Conservation (phyloP, 177 flowering plant genomes). For the Vitis hybrid region DNA sequence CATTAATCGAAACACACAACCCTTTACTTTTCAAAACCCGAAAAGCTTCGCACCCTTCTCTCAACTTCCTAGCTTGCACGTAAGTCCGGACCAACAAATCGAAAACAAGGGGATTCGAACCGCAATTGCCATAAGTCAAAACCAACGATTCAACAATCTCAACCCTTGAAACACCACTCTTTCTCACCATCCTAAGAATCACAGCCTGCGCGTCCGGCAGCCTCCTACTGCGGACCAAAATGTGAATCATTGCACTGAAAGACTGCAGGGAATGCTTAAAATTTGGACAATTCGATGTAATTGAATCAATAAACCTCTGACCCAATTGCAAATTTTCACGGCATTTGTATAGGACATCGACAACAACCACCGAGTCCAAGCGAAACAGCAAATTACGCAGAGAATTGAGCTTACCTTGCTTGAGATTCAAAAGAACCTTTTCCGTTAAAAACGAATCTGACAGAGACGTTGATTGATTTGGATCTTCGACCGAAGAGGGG, state of each 20-base stretch:
- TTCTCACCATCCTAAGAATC: slow-evolving; percentile 77
- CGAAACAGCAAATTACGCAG: slow-evolving; percentile 17
- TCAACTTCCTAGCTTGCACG: slow-evolving; percentile 59
- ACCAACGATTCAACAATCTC: slow-evolving; percentile 66
- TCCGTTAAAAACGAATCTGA: slow-evolving; percentile 50
- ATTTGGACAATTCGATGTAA: slow-evolving; percentile 24
- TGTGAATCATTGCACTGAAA: slow-evolving; percentile 65
- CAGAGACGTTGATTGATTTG: slow-evolving; percentile 10
- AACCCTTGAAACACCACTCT: slow-evolving; percentile 60
- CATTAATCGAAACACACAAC: slow-evolving; percentile 60
- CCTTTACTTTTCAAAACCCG: slow-evolving; percentile 47
- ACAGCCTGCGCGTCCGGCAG: slow-evolving; percentile 75
- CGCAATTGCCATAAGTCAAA: slow-evolving; percentile 32
- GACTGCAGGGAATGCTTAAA: slow-evolving; percentile 53
- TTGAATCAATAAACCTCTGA: slow-evolving; percentile 54
- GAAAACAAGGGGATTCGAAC: slow-evolving; percentile 49
- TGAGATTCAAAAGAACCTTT: slow-evolving; percentile 40
- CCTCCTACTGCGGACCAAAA: slow-evolving; percentile 54
- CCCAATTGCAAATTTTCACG: slow-evolving; percentile 43
- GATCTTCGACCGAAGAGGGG: neutral
- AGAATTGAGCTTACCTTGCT: slow-evolving; percentile 34
- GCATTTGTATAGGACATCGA: slow-evolving; percentile 52
- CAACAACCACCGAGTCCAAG: slow-evolving; percentile 41
- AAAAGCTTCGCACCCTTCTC: slow-evolving; percentile 65
- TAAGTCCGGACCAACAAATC: slow-evolving; percentile 85